Evolutionary conservation across 1,284 basidiomycete genomes (phyloP).

Genomic region (Papiliotrema flavescens): DNA sequence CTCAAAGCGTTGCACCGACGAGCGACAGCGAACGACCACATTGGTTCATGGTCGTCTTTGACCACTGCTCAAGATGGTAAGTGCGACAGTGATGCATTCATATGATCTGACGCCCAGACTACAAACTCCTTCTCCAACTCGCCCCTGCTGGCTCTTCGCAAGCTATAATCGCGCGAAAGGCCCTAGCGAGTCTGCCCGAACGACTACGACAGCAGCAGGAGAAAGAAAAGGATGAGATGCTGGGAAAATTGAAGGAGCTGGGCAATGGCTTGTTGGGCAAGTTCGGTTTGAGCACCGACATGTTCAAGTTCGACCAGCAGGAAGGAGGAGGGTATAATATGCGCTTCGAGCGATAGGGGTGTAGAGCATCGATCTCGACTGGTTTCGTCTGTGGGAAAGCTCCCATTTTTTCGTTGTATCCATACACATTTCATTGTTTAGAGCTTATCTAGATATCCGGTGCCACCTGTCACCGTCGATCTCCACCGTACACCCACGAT

Average conservation of each 20-base stretch:
- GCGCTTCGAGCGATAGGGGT: constrained; percentile 61
- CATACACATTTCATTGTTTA: not conserved
- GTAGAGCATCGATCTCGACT: not conserved
- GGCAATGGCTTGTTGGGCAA: constrained; percentile 87
- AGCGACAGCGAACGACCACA: constrained; percentile 73
- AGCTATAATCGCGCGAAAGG: constrained; percentile 52
- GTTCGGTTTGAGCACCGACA: constrained; percentile 85
- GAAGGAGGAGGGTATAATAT: constrained; percentile 91
- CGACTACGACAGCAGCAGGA: constrained; percentile 68
- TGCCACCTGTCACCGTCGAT: constrained; percentile 58
- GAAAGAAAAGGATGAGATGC: constrained; percentile 85
- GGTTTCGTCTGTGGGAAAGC: too few species aligned
- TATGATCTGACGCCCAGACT: constrained; percentile 58
- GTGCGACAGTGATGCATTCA: constrained; percentile 8
- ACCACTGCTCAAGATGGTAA: constrained; percentile 78
- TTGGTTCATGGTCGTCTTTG: constrained; percentile 78
- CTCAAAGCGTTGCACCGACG: constrained; percentile 84
- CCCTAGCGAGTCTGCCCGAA: constrained; percentile 60
- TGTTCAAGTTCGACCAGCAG: constrained; percentile 91
- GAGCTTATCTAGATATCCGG: not conserved
- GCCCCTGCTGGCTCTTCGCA: constrained; percentile 60
- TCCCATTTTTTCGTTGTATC: too few species aligned
- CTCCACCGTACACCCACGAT: constrained; percentile 81
- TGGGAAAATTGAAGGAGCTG: constrained; percentile 85
- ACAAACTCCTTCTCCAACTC: constrained; percentile 63